Conservation (phyloP, 345 rosid genomes). For the Citrus australasica region DNA sequence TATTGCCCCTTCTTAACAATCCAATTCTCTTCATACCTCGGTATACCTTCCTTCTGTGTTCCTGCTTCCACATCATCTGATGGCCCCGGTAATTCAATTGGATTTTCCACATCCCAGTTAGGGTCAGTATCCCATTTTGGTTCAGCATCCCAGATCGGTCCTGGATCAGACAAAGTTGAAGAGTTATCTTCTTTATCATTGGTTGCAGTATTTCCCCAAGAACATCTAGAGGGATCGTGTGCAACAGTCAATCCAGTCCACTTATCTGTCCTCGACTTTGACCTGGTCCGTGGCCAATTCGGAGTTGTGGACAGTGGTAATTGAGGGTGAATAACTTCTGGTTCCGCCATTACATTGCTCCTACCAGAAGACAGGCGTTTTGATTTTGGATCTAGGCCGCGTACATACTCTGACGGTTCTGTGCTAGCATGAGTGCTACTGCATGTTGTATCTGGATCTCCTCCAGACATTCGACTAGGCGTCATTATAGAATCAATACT, state of each 20-base stretch:
- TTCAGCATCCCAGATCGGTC: conserved; percentile 98
- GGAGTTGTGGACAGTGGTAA: conserved; percentile 77
- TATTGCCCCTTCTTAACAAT: conserved; percentile 71
- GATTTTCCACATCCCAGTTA: conserved; percentile 77
- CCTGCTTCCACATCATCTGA: conserved; percentile 68
- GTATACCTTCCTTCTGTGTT: conserved; percentile 45
- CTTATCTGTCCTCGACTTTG: conserved; percentile 86
- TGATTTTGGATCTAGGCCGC: conserved; percentile 86
- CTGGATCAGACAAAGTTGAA: conserved; percentile 94
- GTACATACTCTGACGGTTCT: conserved; percentile 93
- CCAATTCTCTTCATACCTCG: conserved; percentile 74
- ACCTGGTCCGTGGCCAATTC: conserved; percentile 95
- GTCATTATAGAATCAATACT: conserved; percentile 96
- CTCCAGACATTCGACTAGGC: conserved; percentile 72
- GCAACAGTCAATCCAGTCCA: conserved; percentile 74
- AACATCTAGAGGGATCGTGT: conserved; percentile 67
- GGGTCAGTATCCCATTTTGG: conserved; percentile 91
- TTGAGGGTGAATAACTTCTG: conserved; percentile 92
- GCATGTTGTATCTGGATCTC: conserved; percentile 67
- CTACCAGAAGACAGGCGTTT: conserved; percentile 84
- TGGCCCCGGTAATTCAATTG: conserved; percentile 87
- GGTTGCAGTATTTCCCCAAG: conserved; percentile 74
- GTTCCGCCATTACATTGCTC: conserved; percentile 62
- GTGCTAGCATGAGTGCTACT: conserved; percentile 77
- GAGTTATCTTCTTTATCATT: conserved; percentile 94